phyloP scores from a whole-genome alignment of 2,329 filamentous ascomycete genomes.

The Samsoniella hepiali region DNA sequence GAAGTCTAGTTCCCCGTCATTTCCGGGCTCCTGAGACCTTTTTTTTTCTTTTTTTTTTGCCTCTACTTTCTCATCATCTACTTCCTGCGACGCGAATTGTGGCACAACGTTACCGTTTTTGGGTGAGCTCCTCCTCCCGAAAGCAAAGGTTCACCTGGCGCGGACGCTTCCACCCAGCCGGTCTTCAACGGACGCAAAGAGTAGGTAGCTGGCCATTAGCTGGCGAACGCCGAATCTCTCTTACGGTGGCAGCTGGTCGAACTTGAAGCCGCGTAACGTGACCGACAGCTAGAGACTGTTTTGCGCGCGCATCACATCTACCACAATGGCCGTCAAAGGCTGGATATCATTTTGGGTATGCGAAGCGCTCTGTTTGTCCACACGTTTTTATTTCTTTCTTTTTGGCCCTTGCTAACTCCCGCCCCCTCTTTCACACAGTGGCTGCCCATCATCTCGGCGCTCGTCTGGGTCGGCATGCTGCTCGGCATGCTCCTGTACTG shows the following conservation, averaged over 20 bases:
- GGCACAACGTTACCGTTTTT: neutral
- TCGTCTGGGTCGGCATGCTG: conserved; percentile 64
- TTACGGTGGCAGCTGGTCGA: too few relatives aligned
- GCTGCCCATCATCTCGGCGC: conserved; percentile 65
- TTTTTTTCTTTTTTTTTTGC: neutral
- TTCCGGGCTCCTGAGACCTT: neutral
- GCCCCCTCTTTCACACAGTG: conserved; percentile 39
- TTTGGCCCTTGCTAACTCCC: neutral
- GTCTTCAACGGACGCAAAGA: neutral
- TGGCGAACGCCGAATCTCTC: too few relatives aligned
- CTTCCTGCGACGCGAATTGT: too few relatives aligned
- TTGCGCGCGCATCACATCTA: neutral
- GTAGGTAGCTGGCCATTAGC: too few relatives aligned
- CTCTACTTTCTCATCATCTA: neutral
- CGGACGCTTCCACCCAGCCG: neutral
- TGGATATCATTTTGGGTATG: conserved; percentile 41
- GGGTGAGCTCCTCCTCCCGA: neutral
- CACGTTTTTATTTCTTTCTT: neutral
- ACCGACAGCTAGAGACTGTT: too few relatives aligned
- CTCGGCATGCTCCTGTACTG: conserved; percentile 70
- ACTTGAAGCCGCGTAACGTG: too few relatives aligned
- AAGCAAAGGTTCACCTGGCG: neutral
- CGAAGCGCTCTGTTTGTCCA: neutral
- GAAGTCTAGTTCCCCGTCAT: neutral
- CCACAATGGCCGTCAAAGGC: conserved; percentile 31